Conservation (phyloP, 1,284 basidiomycete species). For the Ustilago loliicola region DNA sequence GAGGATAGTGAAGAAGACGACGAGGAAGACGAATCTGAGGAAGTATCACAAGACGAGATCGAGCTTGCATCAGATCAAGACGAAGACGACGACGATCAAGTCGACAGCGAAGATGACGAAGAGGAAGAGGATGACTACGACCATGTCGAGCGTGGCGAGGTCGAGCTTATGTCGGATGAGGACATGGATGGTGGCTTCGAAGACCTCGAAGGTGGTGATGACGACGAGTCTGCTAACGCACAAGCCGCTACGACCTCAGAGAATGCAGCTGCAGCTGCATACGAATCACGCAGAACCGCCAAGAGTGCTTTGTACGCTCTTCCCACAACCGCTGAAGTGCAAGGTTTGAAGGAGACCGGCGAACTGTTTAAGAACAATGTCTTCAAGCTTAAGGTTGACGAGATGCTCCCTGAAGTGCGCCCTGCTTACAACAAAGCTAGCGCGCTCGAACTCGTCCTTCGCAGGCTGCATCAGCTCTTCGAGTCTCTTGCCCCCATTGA, state of each 20-base stretch:
- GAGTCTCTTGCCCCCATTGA: conserved; percentile 45
- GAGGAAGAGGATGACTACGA: conserved; percentile 56
- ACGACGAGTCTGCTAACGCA: conserved; percentile 26
- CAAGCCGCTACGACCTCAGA: conserved; percentile 9
- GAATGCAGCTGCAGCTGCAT: conserved; percentile 9
- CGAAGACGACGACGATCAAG: conserved; percentile 9
- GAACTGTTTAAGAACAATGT: conserved; percentile 85
- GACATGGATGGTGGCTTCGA: conserved; percentile 69
- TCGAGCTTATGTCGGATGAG: conserved; percentile 62
- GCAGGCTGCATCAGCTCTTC: conserved; percentile 60
- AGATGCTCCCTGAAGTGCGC: conserved; percentile 64
- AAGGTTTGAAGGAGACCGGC: conserved; percentile 80
- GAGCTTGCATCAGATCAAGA: conserved; percentile 46
- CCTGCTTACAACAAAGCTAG: conserved; percentile 53
- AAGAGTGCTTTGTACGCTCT: conserved; percentile 71
- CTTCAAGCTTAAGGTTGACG: conserved; percentile 83
- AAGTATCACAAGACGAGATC: conserved; percentile 30
- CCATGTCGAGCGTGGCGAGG: conserved; percentile 29
- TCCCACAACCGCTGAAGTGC: conserved; percentile 78
- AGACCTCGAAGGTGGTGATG: conserved; percentile 57
- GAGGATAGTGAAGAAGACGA: conserved; percentile 48
- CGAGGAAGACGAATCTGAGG: conserved; percentile 48
- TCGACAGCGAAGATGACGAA: conserved; percentile 17
- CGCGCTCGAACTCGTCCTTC: conserved; percentile 63
- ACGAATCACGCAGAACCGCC: conserved; percentile 48